Percentiles rank a stretch among this genome's conserved stretches.
These are phyloP conservation scores for Claviceps fusiformis DNA, from an alignment of 2,329 filamentous ascomycete genomes.

Conservation along the genomic window DNA sequence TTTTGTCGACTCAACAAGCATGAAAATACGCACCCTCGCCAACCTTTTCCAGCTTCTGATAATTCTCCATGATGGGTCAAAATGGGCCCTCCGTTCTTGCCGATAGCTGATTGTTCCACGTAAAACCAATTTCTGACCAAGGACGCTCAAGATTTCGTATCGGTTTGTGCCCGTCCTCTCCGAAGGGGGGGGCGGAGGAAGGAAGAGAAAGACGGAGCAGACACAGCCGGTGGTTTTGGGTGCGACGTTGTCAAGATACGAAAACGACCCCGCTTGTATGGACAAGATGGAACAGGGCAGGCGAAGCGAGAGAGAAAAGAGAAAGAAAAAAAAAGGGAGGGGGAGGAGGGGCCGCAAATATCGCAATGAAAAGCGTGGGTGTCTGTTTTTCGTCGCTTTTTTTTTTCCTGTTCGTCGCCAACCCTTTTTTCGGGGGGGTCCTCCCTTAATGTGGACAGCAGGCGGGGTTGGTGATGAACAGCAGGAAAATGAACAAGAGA, in stretches of 20 bases:
- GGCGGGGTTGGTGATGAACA: constrained; percentile 1
- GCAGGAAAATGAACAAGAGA: not conserved
- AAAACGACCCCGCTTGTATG: not conserved
- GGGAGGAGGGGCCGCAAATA: not conserved
- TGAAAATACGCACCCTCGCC: constrained; percentile 59
- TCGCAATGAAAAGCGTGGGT: not conserved
- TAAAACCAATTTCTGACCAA: not conserved
- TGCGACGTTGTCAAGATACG: not conserved
- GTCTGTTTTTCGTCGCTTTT: not conserved
- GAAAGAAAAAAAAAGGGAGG: no score
- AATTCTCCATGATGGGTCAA: constrained; percentile 67
- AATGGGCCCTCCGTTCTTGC: not conserved
- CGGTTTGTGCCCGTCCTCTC: not conserved
- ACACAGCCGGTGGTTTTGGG: not conserved
- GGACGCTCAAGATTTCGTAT: not conserved
- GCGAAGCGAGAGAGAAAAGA: not conserved
- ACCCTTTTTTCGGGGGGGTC: not conserved
- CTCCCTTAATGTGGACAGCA: not conserved
- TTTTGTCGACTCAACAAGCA: no score
- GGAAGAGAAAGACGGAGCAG: not conserved
- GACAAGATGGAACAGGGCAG: no score
- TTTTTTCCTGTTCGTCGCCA: not conserved
- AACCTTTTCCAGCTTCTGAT: constrained; percentile 93
- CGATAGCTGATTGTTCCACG: not conserved
- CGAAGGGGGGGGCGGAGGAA: not conserved